Base-by-base conservation (phyloP, 2,329 filamentous ascomycete genomes). In the Torrubiella hemipterigena region DNA sequence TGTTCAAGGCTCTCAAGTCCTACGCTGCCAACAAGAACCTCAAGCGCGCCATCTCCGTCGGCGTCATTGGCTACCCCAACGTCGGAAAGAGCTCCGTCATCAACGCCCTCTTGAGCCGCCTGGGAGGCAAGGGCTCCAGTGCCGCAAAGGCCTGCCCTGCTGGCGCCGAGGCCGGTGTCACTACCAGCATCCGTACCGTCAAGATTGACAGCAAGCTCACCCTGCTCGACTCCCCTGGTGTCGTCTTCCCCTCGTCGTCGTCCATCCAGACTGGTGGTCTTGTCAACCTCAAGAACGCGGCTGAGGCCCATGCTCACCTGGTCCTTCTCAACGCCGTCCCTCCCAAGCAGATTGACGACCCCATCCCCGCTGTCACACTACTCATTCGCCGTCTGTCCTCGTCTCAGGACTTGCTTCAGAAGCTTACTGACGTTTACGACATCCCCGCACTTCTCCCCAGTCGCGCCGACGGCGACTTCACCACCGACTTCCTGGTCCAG, bases 81-180 rank as follows among this genome's bases (percentile, higher is more conserved):
- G 87, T 94, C 37, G 87, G 87, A 52, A 95, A 95, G 65, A 93
- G 85, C 17, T 94, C 86, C 30, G 85, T 95, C 47, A 94, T 95
- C 68, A 95, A 95, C 55, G 83, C 86, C 12, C 75, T 95, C 34
- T 80, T 85, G 14, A 77, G 81, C 22, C 74, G 84, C 22, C 65
- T 94, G 44, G 74, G 79, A 42, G 70, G 76, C 34, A 76, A 72
- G 48, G 73, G 72, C 22, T 61, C 61, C 27, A 53, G 56, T 43
- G 62, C 69, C 43, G 66, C 69, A 21, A 58, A 50, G 38, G 81
- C 84, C 26, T 94, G 86, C 54, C 87, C 87, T 2, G 81, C 83
- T 2, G 87, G 87, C 37, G 86, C 87, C 18, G 87, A 94, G 60
- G 87, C 87, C 15, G 87, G 87, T 33, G 84, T 95, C 23, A 95